Conservation (phyloP, 805 yeast species). For the Priceomyces melissophilus region DNA sequence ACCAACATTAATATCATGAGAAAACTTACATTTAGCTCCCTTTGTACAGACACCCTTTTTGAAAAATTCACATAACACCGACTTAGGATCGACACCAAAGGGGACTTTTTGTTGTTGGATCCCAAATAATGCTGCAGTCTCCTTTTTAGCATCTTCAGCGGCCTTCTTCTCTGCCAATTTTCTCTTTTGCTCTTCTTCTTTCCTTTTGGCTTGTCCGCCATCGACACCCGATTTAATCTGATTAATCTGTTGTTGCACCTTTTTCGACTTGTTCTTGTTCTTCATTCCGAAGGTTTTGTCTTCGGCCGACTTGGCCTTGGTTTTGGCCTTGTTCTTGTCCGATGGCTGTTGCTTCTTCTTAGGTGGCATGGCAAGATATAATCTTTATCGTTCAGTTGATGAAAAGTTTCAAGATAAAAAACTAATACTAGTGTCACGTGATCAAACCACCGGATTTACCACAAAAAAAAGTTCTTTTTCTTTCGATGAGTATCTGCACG, state of each 20-base stretch:
- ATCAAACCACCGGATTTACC: too few relatives aligned
- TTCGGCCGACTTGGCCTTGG: conserved; percentile 60
- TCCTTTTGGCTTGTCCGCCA: conserved; percentile 56
- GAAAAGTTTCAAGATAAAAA: too few relatives aligned
- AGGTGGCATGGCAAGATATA: conserved; percentile 60
- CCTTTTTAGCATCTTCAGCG: conserved; percentile 83
- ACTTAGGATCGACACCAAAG: conserved; percentile 96
- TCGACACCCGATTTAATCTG: conserved; percentile 42
- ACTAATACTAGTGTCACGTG: too few relatives aligned
- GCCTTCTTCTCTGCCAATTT: conserved; percentile 81
- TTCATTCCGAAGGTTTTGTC: conserved; percentile 94
- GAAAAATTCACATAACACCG: conserved; percentile 86
- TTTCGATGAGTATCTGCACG: too few relatives aligned
- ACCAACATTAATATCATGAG: conserved; percentile 83
- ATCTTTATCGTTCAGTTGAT: too few relatives aligned
- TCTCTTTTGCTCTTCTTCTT: conserved; percentile 70
- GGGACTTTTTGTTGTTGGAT: conserved; percentile 82
- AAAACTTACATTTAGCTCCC: conserved; percentile 85
- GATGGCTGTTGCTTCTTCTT: conserved; percentile 60
- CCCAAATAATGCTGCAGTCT: conserved; percentile 76
- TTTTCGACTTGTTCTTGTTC: conserved; percentile 91
- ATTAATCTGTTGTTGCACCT: conserved; percentile 67
- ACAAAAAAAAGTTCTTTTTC: too few relatives aligned
- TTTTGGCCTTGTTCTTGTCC: conserved; percentile 65
- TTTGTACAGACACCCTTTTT: conserved; percentile 82